Evolutionary conservation across 2,329 filamentous ascomycete genomes (phyloP).

Genomic region (Pseudocercospora fuligena): DNA sequence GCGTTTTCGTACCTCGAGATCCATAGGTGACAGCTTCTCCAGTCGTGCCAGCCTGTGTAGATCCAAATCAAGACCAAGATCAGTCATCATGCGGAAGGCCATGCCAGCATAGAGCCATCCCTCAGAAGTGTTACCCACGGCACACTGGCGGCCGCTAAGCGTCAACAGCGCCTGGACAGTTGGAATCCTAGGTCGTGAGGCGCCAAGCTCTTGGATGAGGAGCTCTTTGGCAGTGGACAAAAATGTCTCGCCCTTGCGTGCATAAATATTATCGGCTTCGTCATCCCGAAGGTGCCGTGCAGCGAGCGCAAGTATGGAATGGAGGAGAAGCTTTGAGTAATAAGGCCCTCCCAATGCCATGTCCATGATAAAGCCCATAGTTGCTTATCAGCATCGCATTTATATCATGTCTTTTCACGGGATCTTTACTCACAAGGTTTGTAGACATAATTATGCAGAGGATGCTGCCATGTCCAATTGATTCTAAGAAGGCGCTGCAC

Average conservation of each 20-base stretch:
- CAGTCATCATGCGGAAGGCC: constrained; percentile 14
- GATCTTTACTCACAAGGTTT: background rate
- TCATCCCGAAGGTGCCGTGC: constrained; percentile 8
- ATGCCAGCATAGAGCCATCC: constrained; percentile 13
- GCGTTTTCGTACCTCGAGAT: constrained; percentile 10
- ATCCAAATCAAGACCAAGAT: constrained; percentile 9
- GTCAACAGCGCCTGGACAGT: constrained; percentile 9
- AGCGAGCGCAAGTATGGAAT: constrained; percentile 10
- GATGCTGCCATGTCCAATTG: background rate
- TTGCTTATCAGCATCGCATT: background rate
- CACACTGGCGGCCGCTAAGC: constrained; percentile 12
- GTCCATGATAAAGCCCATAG: constrained; percentile 11
- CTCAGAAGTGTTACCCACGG: constrained; percentile 8
- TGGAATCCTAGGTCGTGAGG: constrained; percentile 7
- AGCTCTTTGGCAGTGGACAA: constrained; percentile 2
- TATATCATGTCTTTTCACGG: no score
- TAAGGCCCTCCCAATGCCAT: constrained; percentile 11
- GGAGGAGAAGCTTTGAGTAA: constrained; percentile 15
- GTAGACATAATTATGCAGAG: constrained; percentile 5
- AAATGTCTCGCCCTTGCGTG: constrained; percentile 9
- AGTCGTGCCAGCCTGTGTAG: constrained; percentile 1
- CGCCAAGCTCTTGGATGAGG: constrained; percentile 5
- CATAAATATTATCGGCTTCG: background rate
- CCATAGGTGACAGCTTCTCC: constrained; percentile 3
- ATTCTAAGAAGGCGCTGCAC: background rate